Evolutionary conservation across 768 basidiomycete genomes (phyloP).

Genomic region (Trametes meyenii): DNA sequence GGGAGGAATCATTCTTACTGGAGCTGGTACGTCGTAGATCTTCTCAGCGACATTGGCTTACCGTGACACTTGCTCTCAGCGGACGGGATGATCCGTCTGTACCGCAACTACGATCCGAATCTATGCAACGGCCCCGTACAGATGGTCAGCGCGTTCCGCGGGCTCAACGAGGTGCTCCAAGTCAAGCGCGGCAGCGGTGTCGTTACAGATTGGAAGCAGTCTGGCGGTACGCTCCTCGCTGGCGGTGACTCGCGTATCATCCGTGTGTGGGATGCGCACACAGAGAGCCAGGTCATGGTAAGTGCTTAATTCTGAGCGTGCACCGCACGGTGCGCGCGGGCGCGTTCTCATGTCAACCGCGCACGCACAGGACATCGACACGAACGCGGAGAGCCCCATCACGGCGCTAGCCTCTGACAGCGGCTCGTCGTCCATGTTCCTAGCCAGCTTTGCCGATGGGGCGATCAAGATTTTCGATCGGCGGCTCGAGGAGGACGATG

Average conservation of each 20-base stretch:
- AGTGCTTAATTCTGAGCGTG: conserved; percentile 29
- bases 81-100: conserved; percentile 90
- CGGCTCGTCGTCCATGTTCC: conserved; percentile 75
- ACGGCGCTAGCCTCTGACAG: conserved; percentile 83
- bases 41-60: background rate
- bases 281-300: conserved; percentile 78
- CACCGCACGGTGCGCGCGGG: background rate
- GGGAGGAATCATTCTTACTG: conserved; percentile 85
- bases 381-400: conserved; percentile 87
- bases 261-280: conserved; percentile 93
- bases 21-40: conserved; percentile 61
- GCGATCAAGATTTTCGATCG: conserved; percentile 89
- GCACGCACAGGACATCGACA: conserved; percentile 74
- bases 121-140: conserved; percentile 74
- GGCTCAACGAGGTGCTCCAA: conserved; percentile 75
- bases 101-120: conserved; percentile 85
- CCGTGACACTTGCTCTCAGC: conserved; percentile 48
- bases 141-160: conserved; percentile 94
- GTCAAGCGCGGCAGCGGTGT: conserved; percentile 81
- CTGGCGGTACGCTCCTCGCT: conserved; percentile 80
- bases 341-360: conserved; percentile 7
- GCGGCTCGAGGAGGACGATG: conserved; percentile 80
- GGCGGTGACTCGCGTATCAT: conserved; percentile 91
- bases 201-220: conserved; percentile 93
- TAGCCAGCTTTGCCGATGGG: conserved; percentile 93